A percentile compares a stretch with the other conserved stretches of the same genome.
Conservation (phyloP, 108 stramenopile genomes). For the Nitzschia sp. region DNA sequence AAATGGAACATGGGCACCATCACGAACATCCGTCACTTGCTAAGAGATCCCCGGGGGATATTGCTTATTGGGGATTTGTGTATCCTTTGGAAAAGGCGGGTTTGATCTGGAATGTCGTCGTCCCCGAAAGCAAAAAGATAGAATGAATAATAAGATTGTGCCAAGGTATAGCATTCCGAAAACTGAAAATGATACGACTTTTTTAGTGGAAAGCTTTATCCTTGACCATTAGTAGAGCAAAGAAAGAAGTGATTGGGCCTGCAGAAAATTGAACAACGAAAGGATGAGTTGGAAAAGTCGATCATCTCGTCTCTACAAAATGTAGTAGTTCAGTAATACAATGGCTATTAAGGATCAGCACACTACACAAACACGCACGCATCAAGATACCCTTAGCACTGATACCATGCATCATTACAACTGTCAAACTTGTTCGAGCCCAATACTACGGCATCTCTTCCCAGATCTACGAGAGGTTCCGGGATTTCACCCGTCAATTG, state of each 20-base stretch:
- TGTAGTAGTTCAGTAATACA: too few species aligned
- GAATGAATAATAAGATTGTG: background rate
- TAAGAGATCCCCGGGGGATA: background rate
- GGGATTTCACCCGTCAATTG: conserved; percentile 38
- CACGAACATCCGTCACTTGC: background rate
- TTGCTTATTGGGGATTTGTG: conserved; percentile 4
- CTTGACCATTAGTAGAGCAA: too few species aligned
- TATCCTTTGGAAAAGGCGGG: conserved; percentile 1
- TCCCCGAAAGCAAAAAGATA: background rate
- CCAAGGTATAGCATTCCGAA: too few species aligned
- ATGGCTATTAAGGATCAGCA: too few species aligned
- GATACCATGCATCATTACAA: background rate
- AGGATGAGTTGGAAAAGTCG: too few species aligned
- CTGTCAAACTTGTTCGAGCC: background rate
- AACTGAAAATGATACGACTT: too few species aligned
- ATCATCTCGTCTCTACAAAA: too few species aligned
- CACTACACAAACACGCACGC: too few species aligned
- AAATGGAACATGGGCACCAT: background rate
- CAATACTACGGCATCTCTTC: background rate
- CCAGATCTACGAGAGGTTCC: conserved; percentile 18
- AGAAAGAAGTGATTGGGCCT: too few species aligned
- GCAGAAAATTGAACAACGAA: too few species aligned
- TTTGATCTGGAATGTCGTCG: conserved; percentile 2
- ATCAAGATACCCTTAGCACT: too few species aligned
- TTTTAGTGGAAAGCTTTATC: too few species aligned